Evolutionary conservation across 192 early-diverging fungal species (phyloP).

Genomic region (Fimicolochytrium jonesii): DNA sequence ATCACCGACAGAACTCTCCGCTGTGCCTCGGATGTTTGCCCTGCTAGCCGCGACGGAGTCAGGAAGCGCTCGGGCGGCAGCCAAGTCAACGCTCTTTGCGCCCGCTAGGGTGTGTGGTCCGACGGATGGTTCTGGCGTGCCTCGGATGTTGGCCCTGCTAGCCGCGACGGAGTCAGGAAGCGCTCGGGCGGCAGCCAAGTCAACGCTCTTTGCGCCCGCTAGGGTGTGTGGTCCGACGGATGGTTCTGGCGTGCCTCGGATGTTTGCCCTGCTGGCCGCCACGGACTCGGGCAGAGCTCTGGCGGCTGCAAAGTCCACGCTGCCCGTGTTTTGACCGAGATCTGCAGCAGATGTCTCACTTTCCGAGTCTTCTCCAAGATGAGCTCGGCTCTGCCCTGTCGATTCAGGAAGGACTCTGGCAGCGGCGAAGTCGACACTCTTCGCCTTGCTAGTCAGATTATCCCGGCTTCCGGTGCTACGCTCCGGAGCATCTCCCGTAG

Average conservation of each 20-base stretch:
- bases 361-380: neutral
- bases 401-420: neutral
- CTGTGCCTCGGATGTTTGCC: too few relatives aligned
- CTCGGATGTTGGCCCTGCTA: neutral
- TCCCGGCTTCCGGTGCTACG: too few relatives aligned
- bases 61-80: too few relatives aligned
- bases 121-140: too few relatives aligned
- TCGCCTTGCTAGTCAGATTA: too few relatives aligned
- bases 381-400: neutral
- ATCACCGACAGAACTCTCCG: too few relatives aligned
- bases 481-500: too few relatives aligned
- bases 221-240: neutral
- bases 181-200: neutral
- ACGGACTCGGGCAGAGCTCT: neutral
- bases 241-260: neutral
- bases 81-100: too few relatives aligned
- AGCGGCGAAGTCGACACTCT: neutral
- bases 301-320: neutral
- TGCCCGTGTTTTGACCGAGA: neutral
- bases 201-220: neutral
- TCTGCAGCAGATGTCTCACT: neutral
- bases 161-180: neutral
- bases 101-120: too few relatives aligned
- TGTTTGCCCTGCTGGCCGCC: neutral
- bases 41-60: too few relatives aligned